Conservation (phyloP, 140 eudicot genomes). For the Cichorium intybus region DNA sequence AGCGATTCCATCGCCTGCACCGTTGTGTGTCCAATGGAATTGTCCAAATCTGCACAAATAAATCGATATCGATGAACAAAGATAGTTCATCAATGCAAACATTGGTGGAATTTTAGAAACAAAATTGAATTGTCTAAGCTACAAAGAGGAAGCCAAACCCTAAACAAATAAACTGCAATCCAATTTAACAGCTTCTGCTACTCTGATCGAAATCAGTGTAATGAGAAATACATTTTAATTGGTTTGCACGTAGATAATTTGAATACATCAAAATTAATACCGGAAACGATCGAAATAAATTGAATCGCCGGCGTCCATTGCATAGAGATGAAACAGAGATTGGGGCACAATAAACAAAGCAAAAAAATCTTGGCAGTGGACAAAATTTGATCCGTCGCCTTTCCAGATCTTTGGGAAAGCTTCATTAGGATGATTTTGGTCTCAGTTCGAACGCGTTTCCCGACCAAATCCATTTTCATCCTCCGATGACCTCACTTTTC, state of each 20-base stretch:
- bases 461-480: too few relatives aligned
- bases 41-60: slow-evolving; percentile 54
- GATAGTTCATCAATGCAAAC: not conserved
- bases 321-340: not conserved
- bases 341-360: slow-evolving; percentile 1
- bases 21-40: slow-evolving; percentile 91
- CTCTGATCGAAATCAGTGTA: not conserved
- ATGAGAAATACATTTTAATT: not conserved
- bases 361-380: slow-evolving; percentile 2
- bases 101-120: not conserved
- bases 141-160: not conserved
- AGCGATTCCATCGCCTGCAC: slow-evolving; percentile 56
- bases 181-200: not conserved
- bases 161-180: not conserved
- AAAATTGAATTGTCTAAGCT: not conserved
- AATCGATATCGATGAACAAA: not conserved
- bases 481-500: too few relatives aligned
- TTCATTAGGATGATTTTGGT: too few relatives aligned
- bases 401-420: too few relatives aligned
- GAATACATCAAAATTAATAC: not conserved
- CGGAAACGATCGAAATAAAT: not conserved
- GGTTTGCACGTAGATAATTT: not conserved
- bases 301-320: slow-evolving; percentile 41
- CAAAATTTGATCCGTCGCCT: not conserved
- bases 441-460: too few relatives aligned